These are phyloP conservation scores for Ceratobasidium papillatum DNA, from an alignment of 1,284 basidiomycete genomes.

Conservation along the genomic window DNA sequence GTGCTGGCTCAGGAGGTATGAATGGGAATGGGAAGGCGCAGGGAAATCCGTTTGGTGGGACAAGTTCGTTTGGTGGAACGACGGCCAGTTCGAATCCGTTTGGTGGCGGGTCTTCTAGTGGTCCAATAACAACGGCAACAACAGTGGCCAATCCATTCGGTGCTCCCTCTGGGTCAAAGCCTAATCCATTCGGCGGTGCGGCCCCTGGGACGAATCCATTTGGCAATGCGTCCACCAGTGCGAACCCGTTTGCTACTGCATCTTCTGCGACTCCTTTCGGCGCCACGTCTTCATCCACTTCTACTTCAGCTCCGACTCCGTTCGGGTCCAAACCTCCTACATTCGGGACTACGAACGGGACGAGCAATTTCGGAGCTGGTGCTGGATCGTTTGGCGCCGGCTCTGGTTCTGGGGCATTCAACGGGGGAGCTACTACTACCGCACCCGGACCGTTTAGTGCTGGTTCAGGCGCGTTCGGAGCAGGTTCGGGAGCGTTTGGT, in stretches of 20 bases:
- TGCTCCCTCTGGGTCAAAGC: neutral
- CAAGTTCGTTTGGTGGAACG: neutral
- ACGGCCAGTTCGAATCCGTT: neutral
- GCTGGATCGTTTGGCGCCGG: constrained; percentile 14
- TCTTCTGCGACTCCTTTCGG: constrained; percentile 2
- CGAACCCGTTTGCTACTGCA: neutral
- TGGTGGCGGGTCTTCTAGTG: neutral
- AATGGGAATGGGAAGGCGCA: neutral
- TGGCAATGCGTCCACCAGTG: neutral
- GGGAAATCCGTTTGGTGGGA: neutral
- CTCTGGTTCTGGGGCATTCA: neutral
- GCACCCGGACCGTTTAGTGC: neutral
- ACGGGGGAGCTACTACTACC: neutral
- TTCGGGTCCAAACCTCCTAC: neutral
- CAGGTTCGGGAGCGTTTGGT: neutral
- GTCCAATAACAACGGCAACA: neutral
- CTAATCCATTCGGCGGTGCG: constrained; percentile 17
- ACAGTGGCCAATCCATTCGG: constrained; percentile 14
- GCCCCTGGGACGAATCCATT: neutral
- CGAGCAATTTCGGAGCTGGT: constrained; percentile 13
- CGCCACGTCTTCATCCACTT: neutral
- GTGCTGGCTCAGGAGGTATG: neutral
- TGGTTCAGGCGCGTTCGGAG: neutral
- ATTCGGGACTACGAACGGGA: neutral
- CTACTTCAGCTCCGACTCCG: neutral